A percentile compares a stretch with the other conserved stretches of the same genome.
phyloP scores from a whole-genome alignment of 805 yeast species.

The Ascoidea asiatica region DNA sequence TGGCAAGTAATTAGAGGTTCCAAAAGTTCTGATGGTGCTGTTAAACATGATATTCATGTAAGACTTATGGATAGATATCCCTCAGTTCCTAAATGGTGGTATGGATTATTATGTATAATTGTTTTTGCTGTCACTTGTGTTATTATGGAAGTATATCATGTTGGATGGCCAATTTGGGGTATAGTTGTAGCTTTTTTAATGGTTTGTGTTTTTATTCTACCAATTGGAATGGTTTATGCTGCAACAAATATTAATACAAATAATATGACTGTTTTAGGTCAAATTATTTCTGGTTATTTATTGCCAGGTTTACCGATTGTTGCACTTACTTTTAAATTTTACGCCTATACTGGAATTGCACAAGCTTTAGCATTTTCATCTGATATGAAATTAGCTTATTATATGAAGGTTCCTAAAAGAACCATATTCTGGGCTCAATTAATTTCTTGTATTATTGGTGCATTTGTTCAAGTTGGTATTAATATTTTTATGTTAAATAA shows the following conservation, averaged over 20 bases:
- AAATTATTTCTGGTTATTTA: constrained; percentile 45
- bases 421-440: constrained; percentile 34
- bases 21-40: too few relatives aligned
- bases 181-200: constrained; percentile 40
- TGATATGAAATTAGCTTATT: constrained; percentile 43
- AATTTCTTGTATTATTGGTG: constrained; percentile 24
- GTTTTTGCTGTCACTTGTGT: constrained; percentile 24
- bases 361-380: constrained; percentile 38
- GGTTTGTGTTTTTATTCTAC: constrained; percentile 38
- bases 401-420: constrained; percentile 44
- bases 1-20: constrained; percentile 24
- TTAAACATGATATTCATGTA: constrained; percentile 31
- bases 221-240: constrained; percentile 44
- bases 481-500: constrained; percentile 14
- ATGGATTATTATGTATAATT: constrained; percentile 30
- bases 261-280: constrained; percentile 45
- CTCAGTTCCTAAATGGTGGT: constrained; percentile 74
- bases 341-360: constrained; percentile 38
- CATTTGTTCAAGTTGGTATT: constrained; percentile 16
- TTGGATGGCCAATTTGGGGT: constrained; percentile 55
- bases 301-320: constrained; percentile 44
- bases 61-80: constrained; percentile 41
- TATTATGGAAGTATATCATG: constrained; percentile 26
- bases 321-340: constrained; percentile 37
- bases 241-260: constrained; percentile 35